Evolutionary conservation across 345 rosid genomes (phyloP), one percentile per base, ranked within the genome.

Genomic region (Sonneratia caseolaris): DNA sequence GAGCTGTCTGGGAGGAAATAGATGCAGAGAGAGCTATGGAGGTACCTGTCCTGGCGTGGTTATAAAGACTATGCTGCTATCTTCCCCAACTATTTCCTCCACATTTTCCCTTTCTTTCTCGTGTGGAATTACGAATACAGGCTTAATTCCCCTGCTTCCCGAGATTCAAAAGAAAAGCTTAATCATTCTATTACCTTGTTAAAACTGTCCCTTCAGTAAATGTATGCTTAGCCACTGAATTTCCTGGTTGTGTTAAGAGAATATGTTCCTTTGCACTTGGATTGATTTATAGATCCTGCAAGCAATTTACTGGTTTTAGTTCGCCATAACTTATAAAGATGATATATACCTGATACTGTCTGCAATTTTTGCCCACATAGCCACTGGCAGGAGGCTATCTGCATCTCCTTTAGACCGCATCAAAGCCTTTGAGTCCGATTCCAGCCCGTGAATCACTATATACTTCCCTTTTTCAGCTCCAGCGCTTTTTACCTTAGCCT

Each of bases 381-480:
- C 19, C 53, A 91, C 74, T 37, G 92, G 88, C 74, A 94, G 83
- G 81, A 91, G 86, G 85, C 96, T 87, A 75, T 94, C 96, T 37
- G 79, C 62, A 71, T 91, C 97, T 43, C 98, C 97, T 73, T 82
- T 81, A 32, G 93, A 89, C 74, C 88, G 96, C 98, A 90, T 91
- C 42, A 96, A 91, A 49, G 98, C 97, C 84, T 90, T 84, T 16
- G 98, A 94, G 82, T 85, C 97, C n/a, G 96, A 91, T 77, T 90
- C 91, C 77, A 91, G 86, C 68, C 98, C 97, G 78, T 94, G 96
- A 78, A 94, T 85, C 76, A 91, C 96, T 64, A 91, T 69, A 78
- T 85, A 94, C 79, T 87, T 91, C 72, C 95, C 98, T 75, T 81
- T 87, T 78, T 85, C 87, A 7, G 66, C 90, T 47, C 95, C 97